Conservation (phyloP, 2,329 filamentous ascomycete species). For the Paecilomyces variotii region DNA sequence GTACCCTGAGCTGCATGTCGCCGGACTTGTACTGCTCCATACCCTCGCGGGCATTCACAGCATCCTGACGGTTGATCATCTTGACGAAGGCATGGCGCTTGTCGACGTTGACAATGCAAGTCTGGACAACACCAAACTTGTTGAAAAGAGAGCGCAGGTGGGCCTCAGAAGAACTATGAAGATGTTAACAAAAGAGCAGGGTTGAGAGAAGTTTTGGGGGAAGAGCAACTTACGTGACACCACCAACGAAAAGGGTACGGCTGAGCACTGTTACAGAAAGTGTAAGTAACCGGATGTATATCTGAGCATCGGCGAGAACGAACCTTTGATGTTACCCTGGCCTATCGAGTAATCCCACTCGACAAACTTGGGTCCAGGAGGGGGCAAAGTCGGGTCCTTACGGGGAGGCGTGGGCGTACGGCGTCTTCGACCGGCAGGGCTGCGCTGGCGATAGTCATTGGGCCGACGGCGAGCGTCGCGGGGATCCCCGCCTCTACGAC, state of each 20-base stretch:
- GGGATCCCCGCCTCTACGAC: conserved; percentile 51
- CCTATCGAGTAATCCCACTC: conserved; percentile 70
- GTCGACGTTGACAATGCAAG: conserved; percentile 95
- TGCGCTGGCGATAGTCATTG: conserved; percentile 76
- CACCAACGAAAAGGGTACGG: conserved; percentile 91
- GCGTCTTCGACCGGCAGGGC: conserved; percentile 62
- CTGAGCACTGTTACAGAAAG: conserved; percentile 59
- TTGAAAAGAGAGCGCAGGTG: conserved; percentile 76
- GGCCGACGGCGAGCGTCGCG: conserved; percentile 44
- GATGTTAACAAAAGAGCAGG: conserved; percentile 2
- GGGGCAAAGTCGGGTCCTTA: conserved; percentile 34
- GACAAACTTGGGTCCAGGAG: conserved; percentile 62
- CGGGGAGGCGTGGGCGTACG: conserved; percentile 53
- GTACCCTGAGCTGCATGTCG: conserved; percentile 64
- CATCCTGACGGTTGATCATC: conserved; percentile 86
- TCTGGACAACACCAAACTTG: conserved; percentile 81
- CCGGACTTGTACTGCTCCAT: conserved; percentile 74
- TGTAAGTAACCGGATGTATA: conserved; percentile 5
- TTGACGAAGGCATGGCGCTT: conserved; percentile 99
- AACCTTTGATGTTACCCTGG: conserved; percentile 68
- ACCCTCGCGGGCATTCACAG: conserved; percentile 71
- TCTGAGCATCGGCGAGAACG: conserved; percentile 8
- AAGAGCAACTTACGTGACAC: conserved; percentile 64
- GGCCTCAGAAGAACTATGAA: conserved; percentile 59
- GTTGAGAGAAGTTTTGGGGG: not conserved